A percentile compares a stretch with the other conserved stretches of the same genome.
phyloP scores from a whole-genome alignment of 805 yeast genomes.

The Metschnikowia aberdeeniae region DNA sequence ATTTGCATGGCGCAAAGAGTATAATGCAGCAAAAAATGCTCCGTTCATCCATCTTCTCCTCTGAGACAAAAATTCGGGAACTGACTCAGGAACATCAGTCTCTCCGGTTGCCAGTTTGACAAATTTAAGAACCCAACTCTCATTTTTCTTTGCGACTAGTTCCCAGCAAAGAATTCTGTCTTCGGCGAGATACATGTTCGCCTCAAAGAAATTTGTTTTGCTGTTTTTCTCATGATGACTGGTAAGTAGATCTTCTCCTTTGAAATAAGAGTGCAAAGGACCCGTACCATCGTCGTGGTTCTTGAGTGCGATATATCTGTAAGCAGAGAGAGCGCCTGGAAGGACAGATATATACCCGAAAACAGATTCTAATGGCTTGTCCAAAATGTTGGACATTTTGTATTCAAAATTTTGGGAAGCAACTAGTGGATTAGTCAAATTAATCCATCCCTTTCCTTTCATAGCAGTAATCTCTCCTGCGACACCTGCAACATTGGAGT shows the following conservation, averaged over 20 bases:
- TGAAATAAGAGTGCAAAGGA: slow-evolving; percentile 82
- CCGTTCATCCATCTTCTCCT: slow-evolving; percentile 31
- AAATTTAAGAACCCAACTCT: slow-evolving; percentile 27
- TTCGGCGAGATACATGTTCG: slow-evolving; percentile 49
- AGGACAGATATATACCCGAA: slow-evolving; percentile 92
- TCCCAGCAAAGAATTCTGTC: slow-evolving; percentile 31
- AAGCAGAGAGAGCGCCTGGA: slow-evolving; percentile 96
- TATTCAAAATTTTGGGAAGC: slow-evolving; percentile 97
- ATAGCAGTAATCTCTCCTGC: slow-evolving; percentile 96
- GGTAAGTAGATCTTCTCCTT: slow-evolving; percentile 64
- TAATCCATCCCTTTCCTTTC: slow-evolving; percentile 84
- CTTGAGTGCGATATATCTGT: slow-evolving; percentile 79
- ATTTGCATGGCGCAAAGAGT: slow-evolving; percentile 22
- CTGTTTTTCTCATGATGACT: slow-evolving; percentile 27
- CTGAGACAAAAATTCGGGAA: slow-evolving; percentile 26
- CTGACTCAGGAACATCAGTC: slow-evolving; percentile 27
- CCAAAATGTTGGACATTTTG: slow-evolving; percentile 93
- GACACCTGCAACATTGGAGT: slow-evolving; percentile 97
- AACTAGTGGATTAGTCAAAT: slow-evolving; percentile 82
- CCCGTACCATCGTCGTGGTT: slow-evolving; percentile 91
- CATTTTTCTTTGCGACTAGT: slow-evolving; percentile 24
- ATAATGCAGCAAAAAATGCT: slow-evolving; percentile 28
- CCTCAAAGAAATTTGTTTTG: slow-evolving; percentile 80
- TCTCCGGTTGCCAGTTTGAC: slow-evolving; percentile 30
- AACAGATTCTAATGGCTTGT: slow-evolving; percentile 87